phyloP scores from a whole-genome alignment of 257 asterid genomes.

The Mitragyna speciosa region DNA sequence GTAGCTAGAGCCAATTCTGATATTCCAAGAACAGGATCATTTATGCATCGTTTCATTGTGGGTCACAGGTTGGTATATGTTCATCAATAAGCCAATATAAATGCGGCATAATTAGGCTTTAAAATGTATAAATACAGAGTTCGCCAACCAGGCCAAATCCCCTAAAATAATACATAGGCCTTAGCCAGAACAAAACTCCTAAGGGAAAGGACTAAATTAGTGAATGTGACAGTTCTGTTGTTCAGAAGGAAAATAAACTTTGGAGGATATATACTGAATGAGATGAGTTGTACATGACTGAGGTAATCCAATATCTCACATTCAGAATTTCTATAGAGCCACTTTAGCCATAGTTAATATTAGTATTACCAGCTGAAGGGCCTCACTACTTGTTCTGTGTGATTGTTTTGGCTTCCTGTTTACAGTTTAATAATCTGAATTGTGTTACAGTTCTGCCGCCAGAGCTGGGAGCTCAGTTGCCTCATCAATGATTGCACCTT shows the following conservation, averaged over 20 bases:
- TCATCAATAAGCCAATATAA: background rate
- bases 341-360: background rate
- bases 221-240: background rate
- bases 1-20: slow-evolving; percentile 60
- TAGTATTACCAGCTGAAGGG: background rate
- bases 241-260: background rate
- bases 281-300: background rate
- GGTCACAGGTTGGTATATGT: slow-evolving; percentile 58
- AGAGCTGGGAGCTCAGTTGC: slow-evolving; percentile 72
- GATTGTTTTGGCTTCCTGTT: background rate
- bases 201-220: background rate
- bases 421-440: background rate
- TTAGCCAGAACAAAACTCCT: background rate
- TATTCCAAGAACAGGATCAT: slow-evolving; percentile 64
- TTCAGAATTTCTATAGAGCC: too few species aligned
- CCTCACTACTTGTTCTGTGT: background rate
- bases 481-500: slow-evolving; percentile 57
- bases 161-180: background rate
- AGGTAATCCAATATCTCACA: background rate
- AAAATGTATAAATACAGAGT: background rate
- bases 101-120: background rate
- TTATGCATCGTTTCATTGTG: slow-evolving; percentile 62
- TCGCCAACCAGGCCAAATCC: background rate
- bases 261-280: background rate
- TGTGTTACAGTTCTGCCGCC: slow-evolving; percentile 53